Evolutionary conservation across 164 flowering plant genomes (phyloP), one percentile per base, ranked within the genome.

Genomic region (Cinnamomum micranthum): DNA sequence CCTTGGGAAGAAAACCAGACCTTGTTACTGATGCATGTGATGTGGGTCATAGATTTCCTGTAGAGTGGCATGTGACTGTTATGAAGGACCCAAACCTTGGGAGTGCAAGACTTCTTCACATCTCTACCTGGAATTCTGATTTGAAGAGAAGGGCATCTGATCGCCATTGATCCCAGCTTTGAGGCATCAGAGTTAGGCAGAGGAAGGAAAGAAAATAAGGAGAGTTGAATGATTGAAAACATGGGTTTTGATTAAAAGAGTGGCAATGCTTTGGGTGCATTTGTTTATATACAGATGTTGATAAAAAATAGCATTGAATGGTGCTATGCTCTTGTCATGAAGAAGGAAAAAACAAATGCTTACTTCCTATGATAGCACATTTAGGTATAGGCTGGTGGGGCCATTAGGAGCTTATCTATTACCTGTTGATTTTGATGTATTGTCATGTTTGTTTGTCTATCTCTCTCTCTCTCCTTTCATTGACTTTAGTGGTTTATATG

Each of bases 11-110:
- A 65, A 50, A 20, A 11, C 17, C 59, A 50, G 9, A 58, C 71
- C 71, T 74, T 74, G 65, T 28, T 68, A n/a, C 23, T 67, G 76
- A 74, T 27, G 47, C 65, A 67, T 52, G 65, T 55, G 51, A 74
- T 74, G n/a, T 31, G 41, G 65, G 65, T 28, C 11, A 52, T 4
- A 55, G 76, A 68, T 27, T 50, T 6, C 68, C 50, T 55, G 19
- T 41, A 55, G 71, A 51, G n/a, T 12, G 52, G 28, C 25, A 17
- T 50, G 35, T 51, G 68, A 35, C 22, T 23, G 13, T 27, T 17
- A 9, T 73, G 69, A 15, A 65, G 70, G 62, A 73, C 66, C 19
- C 23, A 68, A 20, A 68, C 71, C 52, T 47, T 73, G 24, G 63
- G 41, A 22, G 35, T 51, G 5, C 51, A 63, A 25, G 19, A 23